Evolutionary conservation across 495 filamentous ascomycete genomes (phyloP), one percentile per base, ranked within the genome.

Genomic region (Lepidopterella palustris): DNA sequence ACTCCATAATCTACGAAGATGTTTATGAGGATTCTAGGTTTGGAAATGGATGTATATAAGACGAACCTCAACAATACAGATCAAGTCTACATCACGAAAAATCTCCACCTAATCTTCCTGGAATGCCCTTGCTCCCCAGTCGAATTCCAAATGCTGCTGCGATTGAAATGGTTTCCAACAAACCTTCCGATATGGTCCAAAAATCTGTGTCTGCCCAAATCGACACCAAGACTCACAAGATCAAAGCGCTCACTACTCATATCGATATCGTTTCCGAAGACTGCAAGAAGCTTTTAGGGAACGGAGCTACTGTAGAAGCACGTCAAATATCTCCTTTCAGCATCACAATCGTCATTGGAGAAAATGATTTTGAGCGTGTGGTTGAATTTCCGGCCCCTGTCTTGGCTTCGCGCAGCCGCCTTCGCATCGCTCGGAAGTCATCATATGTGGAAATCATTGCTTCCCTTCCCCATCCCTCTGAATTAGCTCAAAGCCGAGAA

Each of bases 371-470:
- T 11, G 8, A 20, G 2, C 20, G 20, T 8, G 13, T 42, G 20
- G 2, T 79, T 23, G 61, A 57, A 8, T 80, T 75, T 60, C 77
- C 79, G 0, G 61, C 66, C 2, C 78, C 79, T 0, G 71, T 82
- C 11, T 39, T 60, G 4, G 60, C 60, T 40, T 65, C 74, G 11
- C 48, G 53, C 21, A 62, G 60, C 59, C 76, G 70, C 29, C 73
- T 70, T 2, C 70, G 72, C 45, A 72, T 80, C 55, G 77, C 76
- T n/a, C 74, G 78, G 52, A 78, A 60, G 23, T 77, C 75, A 0
- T 62, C 61, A n/a, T 80, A 75, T 58, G 60, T 80, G 35, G 78
- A 81, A 55, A 58, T 81, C 32, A 64, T 71, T 27, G 76, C 71
- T 13, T 68, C 73, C 24, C 48, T 77, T 57, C 68, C 81, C 21